Evolutionary conservation across 345 rosid species (phyloP).

Genomic region (Euphorbia lathyris): DNA sequence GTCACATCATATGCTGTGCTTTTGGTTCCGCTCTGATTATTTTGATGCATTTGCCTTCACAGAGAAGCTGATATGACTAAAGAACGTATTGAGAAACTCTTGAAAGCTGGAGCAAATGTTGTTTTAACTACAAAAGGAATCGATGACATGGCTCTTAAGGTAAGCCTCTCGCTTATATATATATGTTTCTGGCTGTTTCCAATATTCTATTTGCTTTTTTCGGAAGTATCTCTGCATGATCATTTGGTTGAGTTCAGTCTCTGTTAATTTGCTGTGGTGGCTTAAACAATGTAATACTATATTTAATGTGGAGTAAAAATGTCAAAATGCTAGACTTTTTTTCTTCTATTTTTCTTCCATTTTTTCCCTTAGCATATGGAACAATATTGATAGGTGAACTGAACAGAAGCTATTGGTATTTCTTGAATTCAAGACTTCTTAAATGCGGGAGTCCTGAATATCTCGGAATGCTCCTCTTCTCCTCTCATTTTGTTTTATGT

Average conservation of each 20-base stretch:
- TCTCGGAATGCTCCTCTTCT: neutral
- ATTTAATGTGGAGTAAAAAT: neutral
- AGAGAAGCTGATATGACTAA: constrained; percentile 98
- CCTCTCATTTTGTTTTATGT: too few species aligned
- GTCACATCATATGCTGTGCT: neutral
- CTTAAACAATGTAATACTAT: neutral
- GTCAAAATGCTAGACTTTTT: neutral
- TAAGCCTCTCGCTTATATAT: constrained; percentile 17
- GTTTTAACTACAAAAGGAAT: constrained; percentile 93
- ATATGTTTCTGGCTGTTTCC: neutral
- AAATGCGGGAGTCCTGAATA: neutral
- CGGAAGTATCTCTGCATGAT: neutral
- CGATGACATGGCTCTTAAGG: constrained; percentile 99
- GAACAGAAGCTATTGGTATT: neutral
- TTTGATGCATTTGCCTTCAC: constrained; percentile 20
- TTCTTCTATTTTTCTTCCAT: too few species aligned
- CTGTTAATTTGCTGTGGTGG: neutral
- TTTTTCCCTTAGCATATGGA: neutral
- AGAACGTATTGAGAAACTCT: constrained; percentile 88
- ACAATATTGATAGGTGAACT: neutral
- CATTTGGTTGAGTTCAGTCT: neutral
- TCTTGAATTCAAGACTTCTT: too few species aligned
- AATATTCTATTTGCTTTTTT: neutral
- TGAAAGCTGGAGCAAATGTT: constrained; percentile 98
- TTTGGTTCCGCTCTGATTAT: constrained; percentile 11